Conservation (phyloP, 1,284 basidiomycete genomes). For the Sporisorium scitamineum region DNA sequence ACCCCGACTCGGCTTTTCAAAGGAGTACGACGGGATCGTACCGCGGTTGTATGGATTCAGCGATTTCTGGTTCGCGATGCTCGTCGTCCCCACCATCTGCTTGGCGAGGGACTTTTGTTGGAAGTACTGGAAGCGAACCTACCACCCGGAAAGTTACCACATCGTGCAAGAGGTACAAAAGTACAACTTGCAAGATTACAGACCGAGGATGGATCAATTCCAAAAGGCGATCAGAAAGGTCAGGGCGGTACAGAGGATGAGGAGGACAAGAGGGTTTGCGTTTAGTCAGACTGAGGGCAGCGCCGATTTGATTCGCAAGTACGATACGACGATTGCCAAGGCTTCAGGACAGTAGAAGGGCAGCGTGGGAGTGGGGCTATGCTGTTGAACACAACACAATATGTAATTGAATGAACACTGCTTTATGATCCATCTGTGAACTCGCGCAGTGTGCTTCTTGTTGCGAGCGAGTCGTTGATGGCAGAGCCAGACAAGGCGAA, state of each 20-base stretch:
- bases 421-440: neutral
- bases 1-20: conserved; percentile 85
- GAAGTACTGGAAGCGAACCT: conserved; percentile 76
- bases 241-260: conserved; percentile 66
- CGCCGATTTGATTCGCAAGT: conserved; percentile 66
- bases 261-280: conserved; percentile 66
- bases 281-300: conserved; percentile 67
- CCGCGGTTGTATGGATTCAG: conserved; percentile 85
- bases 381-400: too few species aligned
- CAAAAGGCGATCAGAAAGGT: conserved; percentile 70
- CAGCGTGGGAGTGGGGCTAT: too few species aligned
- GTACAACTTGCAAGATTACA: conserved; percentile 96
- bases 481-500: neutral
- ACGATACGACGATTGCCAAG: conserved; percentile 65
- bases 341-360: conserved; percentile 35
- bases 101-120: conserved; percentile 80
- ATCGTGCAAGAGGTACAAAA: conserved; percentile 92
- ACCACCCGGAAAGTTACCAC: conserved; percentile 89
- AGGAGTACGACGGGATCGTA: conserved; percentile 81
- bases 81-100: conserved; percentile 89
- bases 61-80: conserved; percentile 88
- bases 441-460: neutral
- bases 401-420: neutral
- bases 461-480: neutral
- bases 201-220: conserved; percentile 93